Conservation (phyloP, 2,329 filamentous ascomycete genomes). For the Xylaria sp. region DNA sequence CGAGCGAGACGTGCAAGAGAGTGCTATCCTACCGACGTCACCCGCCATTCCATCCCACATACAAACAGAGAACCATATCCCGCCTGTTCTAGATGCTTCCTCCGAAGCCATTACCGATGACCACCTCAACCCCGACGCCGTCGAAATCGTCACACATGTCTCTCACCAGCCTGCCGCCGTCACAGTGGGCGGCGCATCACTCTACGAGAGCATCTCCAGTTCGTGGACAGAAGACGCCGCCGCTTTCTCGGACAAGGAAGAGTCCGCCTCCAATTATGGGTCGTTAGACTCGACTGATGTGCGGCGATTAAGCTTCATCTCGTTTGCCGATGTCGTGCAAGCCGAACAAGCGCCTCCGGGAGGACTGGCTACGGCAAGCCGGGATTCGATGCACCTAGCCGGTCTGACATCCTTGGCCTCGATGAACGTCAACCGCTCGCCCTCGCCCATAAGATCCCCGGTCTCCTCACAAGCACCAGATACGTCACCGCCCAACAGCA, state of each 20-base stretch:
- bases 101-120: slow-evolving; percentile 90
- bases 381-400: slow-evolving; percentile 73
- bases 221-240: slow-evolving; percentile 65
- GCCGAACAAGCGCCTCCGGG: slow-evolving; percentile 72
- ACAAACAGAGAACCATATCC: slow-evolving; percentile 92
- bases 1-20: slow-evolving; percentile 92
- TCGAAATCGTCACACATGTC: slow-evolving; percentile 89
- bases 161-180: slow-evolving; percentile 80
- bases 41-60: slow-evolving; percentile 93
- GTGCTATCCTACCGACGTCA: slow-evolving; percentile 71
- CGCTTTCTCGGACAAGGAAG: slow-evolving; percentile 60
- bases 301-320: slow-evolving; percentile 89
- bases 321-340: slow-evolving; percentile 94
- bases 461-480: slow-evolving; percentile 72
- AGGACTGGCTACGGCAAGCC: slow-evolving; percentile 56
- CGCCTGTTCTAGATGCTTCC: slow-evolving; percentile 86
- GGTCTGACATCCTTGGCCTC: slow-evolving; percentile 67
- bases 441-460: slow-evolving; percentile 80
- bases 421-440: slow-evolving; percentile 66
- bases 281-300: slow-evolving; percentile 79
- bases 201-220: slow-evolving; percentile 50
- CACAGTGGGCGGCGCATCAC: slow-evolving; percentile 61
- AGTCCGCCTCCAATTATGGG: slow-evolving; percentile 76
- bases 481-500: slow-evolving; percentile 77
- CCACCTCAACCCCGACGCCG: slow-evolving; percentile 82